A percentile compares a stretch with the other conserved stretches of the same genome.
Conservation (phyloP, 352 stramenopile species). For the Pythium pyrilobum region DNA sequence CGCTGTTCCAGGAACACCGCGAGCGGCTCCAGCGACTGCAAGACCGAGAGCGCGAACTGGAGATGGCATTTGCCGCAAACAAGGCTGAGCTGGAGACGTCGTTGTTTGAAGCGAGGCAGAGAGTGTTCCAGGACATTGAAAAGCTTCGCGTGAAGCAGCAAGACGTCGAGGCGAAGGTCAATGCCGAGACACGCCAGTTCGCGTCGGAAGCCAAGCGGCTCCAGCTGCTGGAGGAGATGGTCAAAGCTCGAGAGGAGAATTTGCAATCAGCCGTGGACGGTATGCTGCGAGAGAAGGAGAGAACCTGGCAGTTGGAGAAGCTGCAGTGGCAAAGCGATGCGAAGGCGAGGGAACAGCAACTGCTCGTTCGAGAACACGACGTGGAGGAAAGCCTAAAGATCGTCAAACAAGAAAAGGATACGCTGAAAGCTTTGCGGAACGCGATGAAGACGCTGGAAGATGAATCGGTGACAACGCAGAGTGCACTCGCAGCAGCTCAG, state of each 20-base stretch:
- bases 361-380: conserved; percentile 26
- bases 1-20: conserved; percentile 45
- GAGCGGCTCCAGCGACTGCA: conserved; percentile 38
- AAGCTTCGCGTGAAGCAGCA: conserved; percentile 45
- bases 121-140: conserved; percentile 64
- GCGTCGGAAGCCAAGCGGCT: conserved; percentile 40
- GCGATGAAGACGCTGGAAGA: conserved; percentile 14
- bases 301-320: conserved; percentile 34
- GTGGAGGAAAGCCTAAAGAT: background rate
- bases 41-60: conserved; percentile 56
- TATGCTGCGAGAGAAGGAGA: conserved; percentile 44
- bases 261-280: conserved; percentile 34
- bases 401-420: conserved; percentile 7
- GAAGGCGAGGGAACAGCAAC: conserved; percentile 25
- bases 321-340: conserved; percentile 21
- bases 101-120: conserved; percentile 60
- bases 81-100: conserved; percentile 51
- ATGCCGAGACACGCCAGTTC: conserved; percentile 41
- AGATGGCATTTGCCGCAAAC: conserved; percentile 43
- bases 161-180: conserved; percentile 40
- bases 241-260: conserved; percentile 41
- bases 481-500: background rate
- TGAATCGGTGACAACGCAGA: background rate
- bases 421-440: conserved; percentile 1
- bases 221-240: conserved; percentile 39